These are phyloP conservation scores for Fraxinus albicans DNA, from an alignment of 305 asterid genomes.

Conservation along the genomic window DNA sequence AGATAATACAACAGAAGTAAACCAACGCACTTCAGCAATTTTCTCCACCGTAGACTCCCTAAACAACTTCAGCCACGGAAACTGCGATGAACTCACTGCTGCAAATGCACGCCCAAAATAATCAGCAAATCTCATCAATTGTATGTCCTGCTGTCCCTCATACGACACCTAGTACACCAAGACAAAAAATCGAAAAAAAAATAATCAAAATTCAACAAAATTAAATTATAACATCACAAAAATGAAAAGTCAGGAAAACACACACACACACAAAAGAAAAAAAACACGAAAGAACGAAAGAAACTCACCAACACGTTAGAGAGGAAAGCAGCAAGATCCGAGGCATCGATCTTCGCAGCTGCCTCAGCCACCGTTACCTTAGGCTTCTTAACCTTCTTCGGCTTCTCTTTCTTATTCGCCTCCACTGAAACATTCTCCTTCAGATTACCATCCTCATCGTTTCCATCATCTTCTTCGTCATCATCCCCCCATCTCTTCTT, in stretches of 20 bases:
- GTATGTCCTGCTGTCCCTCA: conserved; percentile 77
- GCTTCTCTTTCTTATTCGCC: conserved; percentile 59
- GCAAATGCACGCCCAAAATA: conserved; percentile 85
- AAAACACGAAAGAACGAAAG: too few species aligned
- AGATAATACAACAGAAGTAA: background rate
- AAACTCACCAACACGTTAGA: conserved; percentile 51
- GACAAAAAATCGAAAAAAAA: background rate
- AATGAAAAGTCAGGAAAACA: background rate
- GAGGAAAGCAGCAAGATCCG: conserved; percentile 64
- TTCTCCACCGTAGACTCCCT: conserved; percentile 66
- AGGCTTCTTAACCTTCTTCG: conserved; percentile 58
- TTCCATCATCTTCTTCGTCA: conserved; percentile 28
- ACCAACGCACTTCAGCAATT: conserved; percentile 57
- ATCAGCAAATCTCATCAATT: conserved; percentile 86
- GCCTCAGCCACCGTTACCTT: conserved; percentile 76
- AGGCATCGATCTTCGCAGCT: conserved; percentile 66
- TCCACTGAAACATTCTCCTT: conserved; percentile 40
- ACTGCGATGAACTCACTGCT: conserved; percentile 61
- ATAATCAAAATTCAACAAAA: conserved; percentile 3
- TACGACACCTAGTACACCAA: conserved; percentile 53
- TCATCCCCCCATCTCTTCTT: conserved; percentile 30
- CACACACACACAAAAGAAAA: background rate
- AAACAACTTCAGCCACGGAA: conserved; percentile 85
- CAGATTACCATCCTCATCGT: conserved; percentile 20
- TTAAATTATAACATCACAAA: conserved; percentile 7